Percentiles rank a stretch among this genome's conserved stretches.
phyloP scores from a whole-genome alignment of 2,329 filamentous ascomycete genomes.

The Neoscytalidium dimidiatum region DNA sequence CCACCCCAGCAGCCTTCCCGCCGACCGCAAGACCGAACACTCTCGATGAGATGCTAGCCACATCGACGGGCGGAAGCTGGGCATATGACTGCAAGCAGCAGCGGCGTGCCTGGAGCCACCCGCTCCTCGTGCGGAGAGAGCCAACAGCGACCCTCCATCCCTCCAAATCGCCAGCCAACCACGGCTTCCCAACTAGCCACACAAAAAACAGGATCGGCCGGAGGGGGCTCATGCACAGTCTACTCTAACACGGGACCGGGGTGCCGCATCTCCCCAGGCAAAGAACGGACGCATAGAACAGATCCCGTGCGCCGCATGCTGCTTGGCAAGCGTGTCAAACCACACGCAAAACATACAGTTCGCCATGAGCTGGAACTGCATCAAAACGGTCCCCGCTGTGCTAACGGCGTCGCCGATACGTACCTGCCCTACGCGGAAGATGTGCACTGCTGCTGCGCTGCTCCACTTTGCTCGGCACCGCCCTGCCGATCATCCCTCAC shows the following conservation, averaged over 20 bases:
- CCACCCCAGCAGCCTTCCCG: background rate
- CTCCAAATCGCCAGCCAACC: background rate
- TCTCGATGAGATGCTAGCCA: background rate
- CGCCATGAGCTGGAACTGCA: background rate
- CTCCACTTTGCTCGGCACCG: background rate
- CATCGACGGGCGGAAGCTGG: background rate
- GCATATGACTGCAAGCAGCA: background rate
- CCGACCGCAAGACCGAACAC: too few relatives aligned
- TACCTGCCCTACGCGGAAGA: slow-evolving; percentile 4
- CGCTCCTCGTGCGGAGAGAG: slow-evolving; percentile 1
- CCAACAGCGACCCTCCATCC: background rate
- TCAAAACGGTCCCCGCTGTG: background rate
- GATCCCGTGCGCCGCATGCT: background rate
- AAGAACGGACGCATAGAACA: background rate
- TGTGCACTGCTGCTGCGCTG: background rate
- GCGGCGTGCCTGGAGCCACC: background rate
- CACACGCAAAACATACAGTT: background rate
- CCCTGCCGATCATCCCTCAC: background rate
- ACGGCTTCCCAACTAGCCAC: background rate
- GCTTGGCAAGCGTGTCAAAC: background rate
- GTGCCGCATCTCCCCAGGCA: background rate
- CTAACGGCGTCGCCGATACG: slow-evolving; percentile 14
- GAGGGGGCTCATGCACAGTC: background rate
- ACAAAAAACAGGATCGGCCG: slow-evolving; percentile 11
- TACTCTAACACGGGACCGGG: background rate